Conservation (phyloP, 306 rosid genomes). For the Argentina anserina region DNA sequence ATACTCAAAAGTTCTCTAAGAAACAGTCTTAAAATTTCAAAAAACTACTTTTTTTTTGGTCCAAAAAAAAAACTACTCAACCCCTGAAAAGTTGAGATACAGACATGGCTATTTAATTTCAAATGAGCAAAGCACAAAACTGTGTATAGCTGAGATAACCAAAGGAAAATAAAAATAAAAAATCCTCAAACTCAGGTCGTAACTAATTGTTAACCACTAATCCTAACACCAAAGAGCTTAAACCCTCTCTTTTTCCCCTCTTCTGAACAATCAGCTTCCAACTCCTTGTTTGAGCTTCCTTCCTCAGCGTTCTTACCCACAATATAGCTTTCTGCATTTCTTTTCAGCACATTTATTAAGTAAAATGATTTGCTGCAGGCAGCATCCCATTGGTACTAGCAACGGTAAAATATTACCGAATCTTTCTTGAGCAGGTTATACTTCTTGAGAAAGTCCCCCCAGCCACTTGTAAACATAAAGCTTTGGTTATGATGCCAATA, state of each 20-base stretch:
- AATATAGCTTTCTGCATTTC: background rate
- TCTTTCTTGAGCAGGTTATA: constrained; percentile 15
- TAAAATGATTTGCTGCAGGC: too few species aligned
- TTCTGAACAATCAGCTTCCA: background rate
- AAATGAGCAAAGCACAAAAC: background rate
- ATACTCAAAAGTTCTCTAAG: background rate
- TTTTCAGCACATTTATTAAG: background rate
- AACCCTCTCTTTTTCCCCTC: background rate
- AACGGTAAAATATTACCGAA: background rate
- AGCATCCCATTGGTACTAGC: background rate
- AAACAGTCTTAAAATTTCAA: background rate
- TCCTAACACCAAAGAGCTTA: constrained; percentile 20
- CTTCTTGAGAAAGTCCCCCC: constrained; percentile 15
- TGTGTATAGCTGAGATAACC: background rate
- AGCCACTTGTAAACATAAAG: constrained; percentile 4
- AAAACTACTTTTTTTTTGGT: too few species aligned
- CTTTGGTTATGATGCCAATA: background rate
- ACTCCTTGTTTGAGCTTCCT: background rate
- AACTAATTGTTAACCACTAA: constrained; percentile 2
- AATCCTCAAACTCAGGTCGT: background rate
- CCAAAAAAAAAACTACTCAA: background rate
- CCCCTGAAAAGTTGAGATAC: background rate
- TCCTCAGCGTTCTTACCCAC: too few species aligned
- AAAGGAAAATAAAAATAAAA: too few species aligned
- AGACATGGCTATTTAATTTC: background rate